Conservation (phyloP, 176 grass and related monocot species). For the Chrysopogon serrulatus region DNA sequence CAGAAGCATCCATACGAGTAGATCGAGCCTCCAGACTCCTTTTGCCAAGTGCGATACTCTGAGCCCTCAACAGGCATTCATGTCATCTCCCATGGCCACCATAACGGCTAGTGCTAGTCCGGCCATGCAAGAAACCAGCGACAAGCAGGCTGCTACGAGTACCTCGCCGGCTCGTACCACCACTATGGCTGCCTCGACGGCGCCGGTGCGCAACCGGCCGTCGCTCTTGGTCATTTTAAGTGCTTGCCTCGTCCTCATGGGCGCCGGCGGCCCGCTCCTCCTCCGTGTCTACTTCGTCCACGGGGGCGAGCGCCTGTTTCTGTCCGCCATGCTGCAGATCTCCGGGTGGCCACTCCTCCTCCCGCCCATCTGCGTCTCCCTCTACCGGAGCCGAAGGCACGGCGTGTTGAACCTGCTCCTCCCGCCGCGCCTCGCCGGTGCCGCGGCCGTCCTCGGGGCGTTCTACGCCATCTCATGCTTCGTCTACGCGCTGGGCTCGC, state of each 20-base stretch:
- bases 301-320: constrained; percentile 50
- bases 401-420: constrained; percentile 23
- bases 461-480: constrained; percentile 51
- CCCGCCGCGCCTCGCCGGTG: constrained; percentile 16
- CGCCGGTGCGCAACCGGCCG: constrained; percentile 5
- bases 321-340: constrained; percentile 52
- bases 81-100: constrained; percentile 2
- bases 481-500: constrained; percentile 48
- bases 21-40: not conserved
- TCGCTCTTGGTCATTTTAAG: constrained; percentile 42
- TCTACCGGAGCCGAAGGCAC: constrained; percentile 16
- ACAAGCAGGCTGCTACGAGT: not conserved
- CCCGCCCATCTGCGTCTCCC: constrained; percentile 27
- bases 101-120: not conserved
- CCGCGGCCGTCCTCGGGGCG: constrained; percentile 33
- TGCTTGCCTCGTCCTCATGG: constrained; percentile 49
- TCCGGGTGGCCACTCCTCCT: constrained; percentile 66
- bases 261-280: constrained; percentile 52
- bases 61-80: not conserved
- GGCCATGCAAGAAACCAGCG: constrained; percentile 21
- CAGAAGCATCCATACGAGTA: not conserved
- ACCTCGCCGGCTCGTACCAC: not conserved
- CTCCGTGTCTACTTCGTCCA: constrained; percentile 72
- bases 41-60: not conserved
- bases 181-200: not conserved